A percentile compares a stretch with the other conserved stretches of the same genome.
Conservation (phyloP, 306 rosid genomes). For the Inga oerstediana region DNA sequence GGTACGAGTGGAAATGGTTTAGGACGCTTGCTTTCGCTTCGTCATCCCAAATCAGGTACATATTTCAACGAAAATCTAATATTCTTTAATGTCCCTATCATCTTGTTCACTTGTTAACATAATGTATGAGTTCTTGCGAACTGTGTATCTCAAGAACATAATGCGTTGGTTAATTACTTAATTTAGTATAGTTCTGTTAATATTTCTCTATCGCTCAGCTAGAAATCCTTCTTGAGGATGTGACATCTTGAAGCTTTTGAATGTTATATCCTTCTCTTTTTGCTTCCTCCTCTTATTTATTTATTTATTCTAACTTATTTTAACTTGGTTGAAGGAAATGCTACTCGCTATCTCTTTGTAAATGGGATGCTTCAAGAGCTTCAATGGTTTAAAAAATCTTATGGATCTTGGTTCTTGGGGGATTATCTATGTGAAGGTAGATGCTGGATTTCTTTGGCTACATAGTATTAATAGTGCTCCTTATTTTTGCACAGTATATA, state of each 20-base stretch:
- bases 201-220: neutral
- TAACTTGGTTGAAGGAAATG: constrained; percentile 53
- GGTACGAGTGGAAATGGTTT: constrained; percentile 49
- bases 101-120: constrained; percentile 5
- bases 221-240: constrained; percentile 13
- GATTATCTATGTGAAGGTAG: constrained; percentile 79
- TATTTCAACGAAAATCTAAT: constrained; percentile 10
- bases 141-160: constrained; percentile 10
- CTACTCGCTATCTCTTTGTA: constrained; percentile 61
- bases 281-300: neutral
- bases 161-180: constrained; percentile 1
- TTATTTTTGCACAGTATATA: neutral
- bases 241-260: constrained; percentile 28
- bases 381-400: constrained; percentile 84
- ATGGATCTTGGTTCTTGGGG: constrained; percentile 94
- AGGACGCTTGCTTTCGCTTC: constrained; percentile 60
- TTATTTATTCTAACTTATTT: neutral
- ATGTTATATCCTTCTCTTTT: neutral
- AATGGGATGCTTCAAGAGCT: constrained; percentile 79
- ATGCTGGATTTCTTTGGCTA: constrained; percentile 26
- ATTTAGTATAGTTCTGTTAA: neutral
- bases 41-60: constrained; percentile 90
- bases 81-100: neutral
- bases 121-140: neutral
- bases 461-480: neutral